Conservation (phyloP, 1,284 basidiomycete species). For the Cutaneotrichosporon spelunceum region DNA sequence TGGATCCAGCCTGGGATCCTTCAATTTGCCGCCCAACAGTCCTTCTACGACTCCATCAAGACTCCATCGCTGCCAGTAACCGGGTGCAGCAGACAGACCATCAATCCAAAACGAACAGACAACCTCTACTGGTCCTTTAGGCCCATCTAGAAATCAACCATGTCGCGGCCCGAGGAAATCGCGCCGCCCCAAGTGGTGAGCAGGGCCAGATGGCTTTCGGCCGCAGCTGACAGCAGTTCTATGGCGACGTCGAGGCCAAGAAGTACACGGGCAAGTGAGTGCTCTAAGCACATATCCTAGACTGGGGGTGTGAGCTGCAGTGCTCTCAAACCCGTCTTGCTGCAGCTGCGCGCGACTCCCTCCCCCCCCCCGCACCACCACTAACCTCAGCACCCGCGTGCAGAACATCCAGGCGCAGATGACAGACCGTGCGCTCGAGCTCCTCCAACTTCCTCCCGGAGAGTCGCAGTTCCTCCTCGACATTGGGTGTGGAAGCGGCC, state of each 20-base stretch:
- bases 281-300: not conserved
- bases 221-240: constrained; percentile 58
- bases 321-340: not conserved
- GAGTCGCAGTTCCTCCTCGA: constrained; percentile 83
- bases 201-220: no score
- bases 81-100: not conserved
- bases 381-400: constrained; percentile 62
- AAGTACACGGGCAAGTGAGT: constrained; percentile 95
- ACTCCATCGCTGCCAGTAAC: no score
- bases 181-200: constrained; percentile 87
- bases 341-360: not conserved
- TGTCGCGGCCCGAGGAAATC: constrained; percentile 93
- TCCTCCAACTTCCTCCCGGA: constrained; percentile 73
- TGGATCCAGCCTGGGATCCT: not conserved
- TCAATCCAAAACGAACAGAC: no score
- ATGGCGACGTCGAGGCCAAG: constrained; percentile 89
- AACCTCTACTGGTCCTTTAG: no score
- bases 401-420: constrained; percentile 97
- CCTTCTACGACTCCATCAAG: no score
- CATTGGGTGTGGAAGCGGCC: constrained; percentile 95
- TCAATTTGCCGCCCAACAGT: not conserved
- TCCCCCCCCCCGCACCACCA: not conserved
- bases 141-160: constrained; percentile 47
- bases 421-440: constrained; percentile 92
- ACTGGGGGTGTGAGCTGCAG: not conserved